phyloP scores from a whole-genome alignment of 345 rosid genomes.

The Gossypium rotundifolium region DNA sequence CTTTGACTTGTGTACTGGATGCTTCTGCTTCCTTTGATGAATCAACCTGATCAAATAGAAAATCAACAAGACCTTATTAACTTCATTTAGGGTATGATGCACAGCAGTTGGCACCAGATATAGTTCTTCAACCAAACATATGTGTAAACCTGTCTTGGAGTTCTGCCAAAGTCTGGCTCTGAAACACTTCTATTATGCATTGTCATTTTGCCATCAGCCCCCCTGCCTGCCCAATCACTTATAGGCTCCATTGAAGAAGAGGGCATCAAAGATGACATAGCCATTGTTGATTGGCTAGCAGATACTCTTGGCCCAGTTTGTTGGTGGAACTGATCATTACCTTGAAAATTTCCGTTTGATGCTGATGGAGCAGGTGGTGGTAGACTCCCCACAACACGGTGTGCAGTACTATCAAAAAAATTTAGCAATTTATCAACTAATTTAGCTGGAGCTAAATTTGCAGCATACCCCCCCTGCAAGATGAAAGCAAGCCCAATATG shows the following conservation, averaged over 20 bases:
- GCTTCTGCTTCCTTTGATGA: slow-evolving; percentile 45
- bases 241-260: slow-evolving; percentile 74
- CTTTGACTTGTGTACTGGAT: slow-evolving; percentile 49
- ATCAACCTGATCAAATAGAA: slow-evolving; percentile 39
- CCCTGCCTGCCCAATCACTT: slow-evolving; percentile 56
- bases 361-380: slow-evolving; percentile 60
- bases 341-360: slow-evolving; percentile 35
- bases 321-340: slow-evolving; percentile 34
- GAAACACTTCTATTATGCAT: slow-evolving; percentile 71
- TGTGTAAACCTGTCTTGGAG: slow-evolving; percentile 58
- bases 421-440: slow-evolving; percentile 69
- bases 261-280: slow-evolving; percentile 62
- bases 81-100: neutral
- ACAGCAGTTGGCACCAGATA: neutral
- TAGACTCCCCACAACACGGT: slow-evolving; percentile 71
- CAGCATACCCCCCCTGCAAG: slow-evolving; percentile 65
- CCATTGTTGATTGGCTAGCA: slow-evolving; percentile 69
- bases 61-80: slow-evolving; percentile 18
- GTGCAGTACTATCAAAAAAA: slow-evolving; percentile 73
- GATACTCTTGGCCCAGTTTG: slow-evolving; percentile 44
- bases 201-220: slow-evolving; percentile 53
- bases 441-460: slow-evolving; percentile 54
- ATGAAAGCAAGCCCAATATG: slow-evolving; percentile 9
- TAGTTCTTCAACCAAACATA: neutral
- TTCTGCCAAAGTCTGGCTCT: slow-evolving; percentile 81